Percentiles rank a stretch among this genome's conserved stretches.
Conservation (phyloP, 768 basidiomycete genomes). For the Holtermannia corniformis region DNA sequence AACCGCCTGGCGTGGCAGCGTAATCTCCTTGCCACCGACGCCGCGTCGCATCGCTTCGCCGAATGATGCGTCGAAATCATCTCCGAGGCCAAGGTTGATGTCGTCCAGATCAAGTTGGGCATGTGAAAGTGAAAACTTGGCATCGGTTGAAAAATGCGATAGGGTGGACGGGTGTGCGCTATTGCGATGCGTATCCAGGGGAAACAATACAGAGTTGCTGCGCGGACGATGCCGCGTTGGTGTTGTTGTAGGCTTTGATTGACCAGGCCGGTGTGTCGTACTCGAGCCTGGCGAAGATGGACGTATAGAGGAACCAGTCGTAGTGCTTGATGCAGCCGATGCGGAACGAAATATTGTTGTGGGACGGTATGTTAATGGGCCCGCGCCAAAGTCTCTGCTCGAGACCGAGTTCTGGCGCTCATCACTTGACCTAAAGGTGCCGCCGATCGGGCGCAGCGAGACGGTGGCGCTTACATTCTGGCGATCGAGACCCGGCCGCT, state of each 20-base stretch:
- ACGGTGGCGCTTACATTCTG: slow-evolving; percentile 32
- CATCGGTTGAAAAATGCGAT: slow-evolving; percentile 37
- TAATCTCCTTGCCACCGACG: slow-evolving; percentile 26
- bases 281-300: neutral
- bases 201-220: slow-evolving; percentile 23
- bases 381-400: neutral
- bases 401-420: slow-evolving; percentile 9
- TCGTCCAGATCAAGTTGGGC: slow-evolving; percentile 24
- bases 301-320: neutral
- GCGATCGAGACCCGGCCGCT: slow-evolving; percentile 1
- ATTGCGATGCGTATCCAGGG: slow-evolving; percentile 2
- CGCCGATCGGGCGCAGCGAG: slow-evolving; percentile 18
- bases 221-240: slow-evolving; percentile 2
- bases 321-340: neutral
- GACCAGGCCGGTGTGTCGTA: neutral
- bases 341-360: neutral
- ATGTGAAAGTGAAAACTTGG: slow-evolving; percentile 29
- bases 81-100: slow-evolving; percentile 39
- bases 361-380: neutral
- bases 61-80: slow-evolving; percentile 36
- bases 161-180: slow-evolving; percentile 19
- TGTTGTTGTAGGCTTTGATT: no score
- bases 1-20: slow-evolving; percentile 30
- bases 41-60: slow-evolving; percentile 34
- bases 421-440: slow-evolving; percentile 15